A percentile compares a stretch with the other conserved stretches of the same genome.
phyloP scores from a whole-genome alignment of 257 asterid species.

The Solanum pimpinellifolium region DNA sequence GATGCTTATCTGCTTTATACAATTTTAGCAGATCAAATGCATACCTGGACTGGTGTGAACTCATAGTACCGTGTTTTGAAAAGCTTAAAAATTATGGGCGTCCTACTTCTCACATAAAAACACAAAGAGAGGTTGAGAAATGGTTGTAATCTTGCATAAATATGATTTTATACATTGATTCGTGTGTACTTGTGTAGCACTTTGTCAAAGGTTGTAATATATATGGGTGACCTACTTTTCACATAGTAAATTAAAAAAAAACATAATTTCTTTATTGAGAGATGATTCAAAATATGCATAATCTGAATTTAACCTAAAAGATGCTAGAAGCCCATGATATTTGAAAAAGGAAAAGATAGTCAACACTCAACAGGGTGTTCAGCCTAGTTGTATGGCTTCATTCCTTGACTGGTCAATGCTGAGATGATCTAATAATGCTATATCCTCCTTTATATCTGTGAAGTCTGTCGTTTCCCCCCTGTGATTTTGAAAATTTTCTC shows the following conservation, averaged over 20 bases:
- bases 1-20: not conserved
- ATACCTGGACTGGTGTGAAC: not conserved
- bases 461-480: not conserved
- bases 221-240: not conserved
- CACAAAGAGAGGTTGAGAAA: not conserved
- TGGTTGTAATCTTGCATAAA: not conserved
- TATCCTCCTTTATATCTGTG: not conserved
- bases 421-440: not conserved
- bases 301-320: not conserved
- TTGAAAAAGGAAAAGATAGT: not conserved
- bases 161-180: not conserved
- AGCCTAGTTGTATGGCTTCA: not conserved
- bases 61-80: not conserved
- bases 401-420: not conserved
- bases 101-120: not conserved
- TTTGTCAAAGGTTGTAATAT: not conserved
- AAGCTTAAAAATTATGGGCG: not conserved
- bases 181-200: not conserved
- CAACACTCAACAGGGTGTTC: not conserved
- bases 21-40: not conserved
- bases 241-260: not conserved
- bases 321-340: not conserved
- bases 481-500: not conserved
- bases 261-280: not conserved
- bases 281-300: not conserved